Evolutionary conservation across 192 early-diverging fungal genomes (phyloP), one percentile per base, ranked within the genome.

Genomic region (Entomortierella beljakovae): DNA sequence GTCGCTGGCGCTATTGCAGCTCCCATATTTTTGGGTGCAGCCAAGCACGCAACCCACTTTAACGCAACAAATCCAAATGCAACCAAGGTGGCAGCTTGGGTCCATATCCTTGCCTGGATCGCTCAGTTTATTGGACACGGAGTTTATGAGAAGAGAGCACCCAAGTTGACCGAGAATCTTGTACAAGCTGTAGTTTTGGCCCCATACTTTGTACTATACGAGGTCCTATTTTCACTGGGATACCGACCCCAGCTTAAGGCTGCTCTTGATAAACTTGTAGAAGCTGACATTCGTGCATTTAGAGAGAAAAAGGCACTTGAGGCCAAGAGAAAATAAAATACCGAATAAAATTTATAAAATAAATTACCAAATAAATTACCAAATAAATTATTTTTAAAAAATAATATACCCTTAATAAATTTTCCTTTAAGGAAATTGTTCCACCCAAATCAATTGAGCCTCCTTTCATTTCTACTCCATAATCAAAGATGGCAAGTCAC

Each of bases 41-140:
- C 83, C 38, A 86, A 87, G 50, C 82, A 84, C 48, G 88, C 90
- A 42, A 92, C 91, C 53, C 55, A 84, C 25, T 89, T 90, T 61
- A 80, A 80, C 11, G 60, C 71, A 2, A 64, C 80, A 2, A 73
- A 69, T 0, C 69, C 85, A 0, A 50, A 76, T 40, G 87, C 89
- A 20, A 72, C 83, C 28, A 74, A 65, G 16, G 58, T 85, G 16
- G 88, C 90, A n/a, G 22, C 85, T 10, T 82, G 32, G 2, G 49
- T 93, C 34, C 93, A 94, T 73, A 80, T 91, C 33, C 20, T 84
- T 40, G 84, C 91, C 33, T 96, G 95, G 95, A 83, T 91, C 25
- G 80, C 88, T 9, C 96, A 96, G 81, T 94, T 97, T 80, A 77
- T 91, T 56, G 93, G 93, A 48, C 95, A 96, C 57, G 94, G 92